Conservation (phyloP, 1,139 yeast species). For the Trichomonascaceae sp. region DNA sequence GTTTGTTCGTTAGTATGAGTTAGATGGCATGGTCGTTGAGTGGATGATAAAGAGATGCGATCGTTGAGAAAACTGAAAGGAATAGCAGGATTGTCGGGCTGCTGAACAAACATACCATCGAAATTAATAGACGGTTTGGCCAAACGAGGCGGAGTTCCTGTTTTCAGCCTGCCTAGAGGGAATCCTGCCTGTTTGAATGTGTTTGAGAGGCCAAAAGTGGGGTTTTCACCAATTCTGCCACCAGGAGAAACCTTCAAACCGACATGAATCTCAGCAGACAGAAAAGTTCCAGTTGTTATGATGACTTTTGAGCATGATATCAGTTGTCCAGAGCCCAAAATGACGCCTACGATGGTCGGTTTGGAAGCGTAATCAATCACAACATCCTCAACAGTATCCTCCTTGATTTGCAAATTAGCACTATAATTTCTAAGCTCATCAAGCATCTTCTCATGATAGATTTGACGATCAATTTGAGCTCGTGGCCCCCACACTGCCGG, state of each 20-base stretch:
- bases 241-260: constrained; percentile 78
- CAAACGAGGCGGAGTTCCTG: constrained; percentile 95
- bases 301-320: constrained; percentile 63
- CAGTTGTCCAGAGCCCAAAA: constrained; percentile 61
- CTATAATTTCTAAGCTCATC: constrained; percentile 47
- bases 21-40: constrained; percentile 64
- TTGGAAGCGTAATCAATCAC: constrained; percentile 44
- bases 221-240: constrained; percentile 89
- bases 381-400: constrained; percentile 83
- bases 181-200: constrained; percentile 77
- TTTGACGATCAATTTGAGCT: constrained; percentile 86
- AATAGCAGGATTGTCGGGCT: constrained; percentile 71
- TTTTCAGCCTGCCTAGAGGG: constrained; percentile 79
- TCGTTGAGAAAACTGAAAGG: constrained; percentile 91
- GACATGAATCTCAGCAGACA: constrained; percentile 90
- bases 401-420: constrained; percentile 51
- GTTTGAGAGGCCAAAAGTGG: constrained; percentile 81
- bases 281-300: constrained; percentile 91
- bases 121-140: constrained; percentile 68
- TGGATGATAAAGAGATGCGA: constrained; percentile 44
- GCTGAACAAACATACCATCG: constrained; percentile 51
- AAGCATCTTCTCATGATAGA: constrained; percentile 81
- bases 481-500: constrained; percentile 99
- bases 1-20: constrained; percentile 73
- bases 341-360: constrained; percentile 51